phyloP scores from a whole-genome alignment of 1,284 basidiomycete genomes.

The Fomitopsis palustris region DNA sequence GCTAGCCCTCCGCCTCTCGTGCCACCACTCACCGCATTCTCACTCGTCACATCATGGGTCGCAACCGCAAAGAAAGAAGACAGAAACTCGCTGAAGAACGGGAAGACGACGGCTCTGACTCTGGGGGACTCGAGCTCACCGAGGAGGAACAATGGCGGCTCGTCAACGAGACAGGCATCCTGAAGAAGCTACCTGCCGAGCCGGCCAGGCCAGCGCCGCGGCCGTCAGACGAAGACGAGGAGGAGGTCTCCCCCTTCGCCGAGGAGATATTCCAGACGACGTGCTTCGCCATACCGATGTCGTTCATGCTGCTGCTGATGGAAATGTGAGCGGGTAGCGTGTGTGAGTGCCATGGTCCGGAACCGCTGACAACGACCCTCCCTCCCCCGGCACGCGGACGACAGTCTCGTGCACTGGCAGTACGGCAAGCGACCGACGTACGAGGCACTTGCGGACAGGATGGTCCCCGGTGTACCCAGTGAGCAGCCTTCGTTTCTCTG shows the following conservation, averaged over 20 bases:
- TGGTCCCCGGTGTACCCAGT: slow-evolving; percentile 68
- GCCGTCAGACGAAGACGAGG: slow-evolving; percentile 25
- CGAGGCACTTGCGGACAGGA: slow-evolving; percentile 44
- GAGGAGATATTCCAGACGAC: slow-evolving; percentile 67
- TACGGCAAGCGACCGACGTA: slow-evolving; percentile 57
- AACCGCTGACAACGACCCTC: background rate
- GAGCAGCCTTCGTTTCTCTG: slow-evolving; percentile 26
- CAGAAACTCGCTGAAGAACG: background rate
- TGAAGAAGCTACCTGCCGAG: slow-evolving; percentile 39
- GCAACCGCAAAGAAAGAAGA: background rate
- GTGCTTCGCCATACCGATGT: slow-evolving; percentile 64
- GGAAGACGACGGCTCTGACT: background rate
- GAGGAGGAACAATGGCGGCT: slow-evolving; percentile 77
- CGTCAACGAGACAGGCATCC: slow-evolving; percentile 62
- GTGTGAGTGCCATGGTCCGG: background rate
- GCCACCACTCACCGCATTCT: background rate
- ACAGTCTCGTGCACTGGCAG: slow-evolving; percentile 70
- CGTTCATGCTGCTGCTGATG: slow-evolving; percentile 70
- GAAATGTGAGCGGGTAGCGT: slow-evolving; percentile 55
- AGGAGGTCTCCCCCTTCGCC: slow-evolving; percentile 43
- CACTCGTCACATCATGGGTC: background rate
- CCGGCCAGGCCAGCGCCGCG: background rate
- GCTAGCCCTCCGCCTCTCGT: background rate
- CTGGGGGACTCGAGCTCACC: slow-evolving; percentile 42
- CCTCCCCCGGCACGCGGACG: background rate